phyloP scores from a whole-genome alignment of 129 eudicot genomes.

The Centrapalus pauciflorus region DNA sequence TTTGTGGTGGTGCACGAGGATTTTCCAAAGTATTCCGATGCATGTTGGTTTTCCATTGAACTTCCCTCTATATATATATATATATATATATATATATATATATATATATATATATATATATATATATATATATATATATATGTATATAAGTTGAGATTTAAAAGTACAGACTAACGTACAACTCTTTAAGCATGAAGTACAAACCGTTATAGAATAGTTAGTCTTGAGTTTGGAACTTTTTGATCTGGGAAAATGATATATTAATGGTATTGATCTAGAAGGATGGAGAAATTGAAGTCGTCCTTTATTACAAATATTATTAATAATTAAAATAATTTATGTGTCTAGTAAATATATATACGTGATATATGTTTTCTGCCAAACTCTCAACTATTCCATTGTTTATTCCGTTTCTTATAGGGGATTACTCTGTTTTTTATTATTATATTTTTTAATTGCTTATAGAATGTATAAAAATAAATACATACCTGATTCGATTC shows the following conservation, averaged over 20 bases:
- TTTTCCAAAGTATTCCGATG: no score
- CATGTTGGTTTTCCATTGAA: no score
- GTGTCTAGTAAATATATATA: not conserved
- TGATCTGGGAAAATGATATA: not conserved
- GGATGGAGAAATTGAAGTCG: slow-evolving; percentile 13
- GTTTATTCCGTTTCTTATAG: not conserved
- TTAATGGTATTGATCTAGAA: slow-evolving; percentile 14
- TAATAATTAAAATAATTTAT: no score
- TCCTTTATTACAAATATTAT: no score
- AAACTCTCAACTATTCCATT: slow-evolving; percentile 18
- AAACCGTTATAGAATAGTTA: not conserved
- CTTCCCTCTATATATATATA: no score
- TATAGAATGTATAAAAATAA: not conserved
- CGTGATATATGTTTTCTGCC: slow-evolving; percentile 12
- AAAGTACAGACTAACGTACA: slow-evolving; percentile 1
- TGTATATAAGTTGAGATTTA: not conserved
- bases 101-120: no score
- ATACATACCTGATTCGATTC: not conserved
- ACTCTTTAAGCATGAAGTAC: slow-evolving; percentile 8
- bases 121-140: no score
- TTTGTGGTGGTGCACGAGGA: no score
- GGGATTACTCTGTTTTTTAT: not conserved
- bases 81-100: not conserved
- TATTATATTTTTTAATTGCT: not conserved
- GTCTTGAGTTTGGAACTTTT: not conserved